Base-by-base conservation (phyloP, 768 basidiomycete genomes). In the Pleurotus citrinopileatus region DNA sequence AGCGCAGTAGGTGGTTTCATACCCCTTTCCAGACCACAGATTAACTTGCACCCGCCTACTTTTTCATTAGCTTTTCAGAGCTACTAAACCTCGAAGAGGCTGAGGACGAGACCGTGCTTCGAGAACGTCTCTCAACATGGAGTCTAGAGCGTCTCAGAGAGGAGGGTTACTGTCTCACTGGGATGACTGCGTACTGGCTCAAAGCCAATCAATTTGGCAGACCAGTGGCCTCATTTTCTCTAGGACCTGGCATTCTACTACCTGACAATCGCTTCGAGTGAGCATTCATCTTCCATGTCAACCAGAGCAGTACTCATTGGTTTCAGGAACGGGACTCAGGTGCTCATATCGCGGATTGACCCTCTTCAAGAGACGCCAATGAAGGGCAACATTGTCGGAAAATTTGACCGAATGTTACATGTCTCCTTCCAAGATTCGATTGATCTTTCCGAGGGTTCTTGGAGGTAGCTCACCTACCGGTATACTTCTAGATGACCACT, bases 111-210 rank as follows among this genome's bases (percentile, higher is more conserved):
- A 75, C 76, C 1, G 73, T 80, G 1, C 63, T 89, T 20, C 75
- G 74, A 46, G 74, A 87, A 56, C 82, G 91, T 29, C 74, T 94
- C 13, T 73, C 82, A 1, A 79, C 76, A 13, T 92, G 91, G 91
- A 73, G 81, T 9, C 53, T 86, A 3, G 70, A 76, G 23, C 76
- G 80, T 19, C 70, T 93, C 38, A 69, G 76, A 58, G 70, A 78
- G n/a, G 86, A 87, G 59, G 91, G 91, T 0, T 92, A 90, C 61
- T 81, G 83, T 48, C 62, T 94, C 27, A 85, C 83, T 0, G 82
- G 74, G 15, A 69, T 92, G 20, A 75, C 69, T 13, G 89, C 80
- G 0, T 92, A 78, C 62, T 91, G 87, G 89, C 65, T 86, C 34
- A 76, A 83, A 53, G 74, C 72, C n/a, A 80, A 76, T 20, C 78